Conservation (phyloP, 1,284 basidiomycete genomes). For the Ceratorhiza oryzae-sativae region DNA sequence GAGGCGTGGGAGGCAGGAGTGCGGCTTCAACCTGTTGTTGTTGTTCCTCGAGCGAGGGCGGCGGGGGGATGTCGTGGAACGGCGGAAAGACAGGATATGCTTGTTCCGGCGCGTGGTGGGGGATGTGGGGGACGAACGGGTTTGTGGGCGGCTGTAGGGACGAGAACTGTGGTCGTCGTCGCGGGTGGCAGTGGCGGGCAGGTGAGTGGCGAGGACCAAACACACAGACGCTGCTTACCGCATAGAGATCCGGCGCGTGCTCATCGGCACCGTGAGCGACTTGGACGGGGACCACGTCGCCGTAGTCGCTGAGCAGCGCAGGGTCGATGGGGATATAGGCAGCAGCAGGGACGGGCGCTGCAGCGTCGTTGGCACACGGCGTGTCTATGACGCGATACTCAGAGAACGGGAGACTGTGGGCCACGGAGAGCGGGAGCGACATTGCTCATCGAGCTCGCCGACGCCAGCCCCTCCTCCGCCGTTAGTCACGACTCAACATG, state of each 20-base stretch:
- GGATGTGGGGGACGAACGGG: not conserved
- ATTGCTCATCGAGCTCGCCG: conserved; percentile 16
- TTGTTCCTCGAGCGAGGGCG: conserved; percentile 32
- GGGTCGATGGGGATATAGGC: conserved; percentile 35
- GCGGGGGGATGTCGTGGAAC: conserved; percentile 6
- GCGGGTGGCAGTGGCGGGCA: conserved; percentile 8
- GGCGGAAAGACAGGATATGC: not conserved
- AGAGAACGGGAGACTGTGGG: not conserved
- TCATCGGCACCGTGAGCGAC: not conserved
- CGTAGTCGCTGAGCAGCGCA: conserved; percentile 13
- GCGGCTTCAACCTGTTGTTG: not conserved
- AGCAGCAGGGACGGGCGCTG: not conserved
- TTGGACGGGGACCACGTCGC: not conserved
- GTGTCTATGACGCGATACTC: not conserved
- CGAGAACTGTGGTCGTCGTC: conserved; percentile 10
- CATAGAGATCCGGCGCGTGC: conserved; percentile 13
- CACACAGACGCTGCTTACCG: conserved; percentile 8
- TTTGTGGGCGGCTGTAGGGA: not conserved
- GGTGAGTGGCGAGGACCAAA: conserved; percentile 18
- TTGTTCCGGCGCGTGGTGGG: not conserved
- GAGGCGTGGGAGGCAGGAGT: conserved; percentile 33
- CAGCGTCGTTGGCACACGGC: not conserved
- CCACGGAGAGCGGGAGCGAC: conserved; percentile 24
- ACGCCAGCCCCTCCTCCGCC: conserved; percentile 1
- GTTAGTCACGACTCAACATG: conserved; percentile 22